Conservation (phyloP, 176 grass and related monocot genomes). For the Carex scoparia region DNA sequence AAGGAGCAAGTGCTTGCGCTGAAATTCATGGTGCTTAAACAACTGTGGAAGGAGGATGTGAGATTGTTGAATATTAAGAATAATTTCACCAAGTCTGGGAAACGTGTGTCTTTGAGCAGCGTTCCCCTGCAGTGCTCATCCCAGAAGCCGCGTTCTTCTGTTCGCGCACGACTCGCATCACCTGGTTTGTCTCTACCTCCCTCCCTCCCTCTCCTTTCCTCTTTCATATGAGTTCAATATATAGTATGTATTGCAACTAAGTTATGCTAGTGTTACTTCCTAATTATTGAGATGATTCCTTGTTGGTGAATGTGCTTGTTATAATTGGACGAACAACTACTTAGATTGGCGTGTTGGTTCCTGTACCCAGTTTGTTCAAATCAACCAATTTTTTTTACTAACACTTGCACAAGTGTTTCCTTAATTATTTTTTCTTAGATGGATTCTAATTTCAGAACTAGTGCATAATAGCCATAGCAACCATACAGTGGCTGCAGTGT, state of each 20-base stretch:
- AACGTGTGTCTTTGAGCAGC: conserved; percentile 21
- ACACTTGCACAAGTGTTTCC: background rate
- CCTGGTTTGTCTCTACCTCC: conserved; percentile 28
- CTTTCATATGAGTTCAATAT: background rate
- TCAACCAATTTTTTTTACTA: background rate
- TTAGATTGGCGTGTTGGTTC: background rate
- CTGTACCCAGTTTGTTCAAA: background rate
- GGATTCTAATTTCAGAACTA: background rate
- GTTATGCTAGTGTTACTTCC: background rate
- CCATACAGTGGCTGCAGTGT: background rate
- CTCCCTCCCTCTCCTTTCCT: background rate
- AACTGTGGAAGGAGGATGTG: conserved; percentile 46
- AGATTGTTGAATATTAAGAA: conserved; percentile 31
- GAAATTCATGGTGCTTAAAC: conserved; percentile 38
- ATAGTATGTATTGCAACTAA: background rate
- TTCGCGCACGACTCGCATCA: conserved; percentile 27
- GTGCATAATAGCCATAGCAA: background rate
- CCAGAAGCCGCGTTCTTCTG: conserved; percentile 35
- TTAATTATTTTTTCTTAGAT: background rate
- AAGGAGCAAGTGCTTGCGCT: conserved; percentile 39
- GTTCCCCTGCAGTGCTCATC: conserved; percentile 14
- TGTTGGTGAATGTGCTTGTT: conserved; percentile 1
- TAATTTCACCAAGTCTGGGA: conserved; percentile 37
- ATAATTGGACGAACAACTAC: background rate
- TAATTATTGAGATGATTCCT: background rate